Conservation (phyloP, 2,329 filamentous ascomycete species). For the Claviceps sp. region DNA sequence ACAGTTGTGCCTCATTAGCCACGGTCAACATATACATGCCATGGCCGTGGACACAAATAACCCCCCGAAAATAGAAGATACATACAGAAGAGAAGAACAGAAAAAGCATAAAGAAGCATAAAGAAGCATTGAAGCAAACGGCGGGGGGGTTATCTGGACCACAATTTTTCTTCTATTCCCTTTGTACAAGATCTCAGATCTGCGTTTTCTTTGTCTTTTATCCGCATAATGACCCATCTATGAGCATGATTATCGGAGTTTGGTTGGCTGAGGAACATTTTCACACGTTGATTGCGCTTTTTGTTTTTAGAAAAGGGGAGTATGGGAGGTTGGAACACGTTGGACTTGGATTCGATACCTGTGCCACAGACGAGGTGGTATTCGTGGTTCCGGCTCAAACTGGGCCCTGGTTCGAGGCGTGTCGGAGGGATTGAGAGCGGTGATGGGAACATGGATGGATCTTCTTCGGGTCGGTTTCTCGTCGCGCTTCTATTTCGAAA, state of each 20-base stretch:
- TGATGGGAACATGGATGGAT: no score
- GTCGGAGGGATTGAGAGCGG: no score
- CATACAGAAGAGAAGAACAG: neutral
- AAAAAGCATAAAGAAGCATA: neutral
- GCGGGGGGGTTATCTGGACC: neutral
- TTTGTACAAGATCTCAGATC: neutral
- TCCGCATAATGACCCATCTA: conserved; percentile 3
- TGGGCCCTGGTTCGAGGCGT: no score
- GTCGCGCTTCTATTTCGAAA: no score
- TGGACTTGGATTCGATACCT: no score
- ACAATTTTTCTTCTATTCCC: neutral
- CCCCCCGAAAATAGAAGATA: neutral
- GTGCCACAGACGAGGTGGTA: no score
- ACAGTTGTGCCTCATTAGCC: neutral
- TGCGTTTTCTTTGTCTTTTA: conserved; percentile 1
- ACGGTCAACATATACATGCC: neutral
- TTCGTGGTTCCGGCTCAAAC: no score
- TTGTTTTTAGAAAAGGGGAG: no score
- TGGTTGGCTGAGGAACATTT: neutral
- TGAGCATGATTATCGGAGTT: conserved; percentile 6
- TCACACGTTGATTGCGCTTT: neutral
- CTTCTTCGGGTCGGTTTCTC: no score
- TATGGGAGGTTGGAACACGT: no score
- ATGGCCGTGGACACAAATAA: neutral
- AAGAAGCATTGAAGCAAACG: neutral